Percentiles rank a stretch among this genome's conserved stretches.
These are phyloP conservation scores for Candida ipomoeae DNA, from an alignment of 805 yeast genomes.

Conservation along the genomic window DNA sequence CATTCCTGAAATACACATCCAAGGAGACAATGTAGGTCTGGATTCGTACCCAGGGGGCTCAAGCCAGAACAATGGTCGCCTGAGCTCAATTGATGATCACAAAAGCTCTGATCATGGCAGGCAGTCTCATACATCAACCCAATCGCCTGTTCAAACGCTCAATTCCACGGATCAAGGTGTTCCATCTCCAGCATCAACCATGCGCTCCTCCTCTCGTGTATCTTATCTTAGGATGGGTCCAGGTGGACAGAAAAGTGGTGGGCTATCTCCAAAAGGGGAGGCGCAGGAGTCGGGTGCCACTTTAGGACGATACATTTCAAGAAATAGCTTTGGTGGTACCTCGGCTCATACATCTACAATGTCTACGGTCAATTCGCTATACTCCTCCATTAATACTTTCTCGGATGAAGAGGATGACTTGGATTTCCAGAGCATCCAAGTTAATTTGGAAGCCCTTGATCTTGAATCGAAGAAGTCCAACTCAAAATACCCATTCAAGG, in stretches of 20 bases:
- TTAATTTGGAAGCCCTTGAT: constrained; percentile 7
- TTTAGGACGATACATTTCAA: constrained; percentile 1
- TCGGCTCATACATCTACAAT: not conserved
- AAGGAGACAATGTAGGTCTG: not conserved
- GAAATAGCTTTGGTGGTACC: not conserved
- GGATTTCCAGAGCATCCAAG: constrained; percentile 14
- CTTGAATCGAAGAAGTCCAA: constrained; percentile 3
- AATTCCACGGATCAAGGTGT: not conserved
- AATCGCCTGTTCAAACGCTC: not conserved
- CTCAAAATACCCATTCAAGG: constrained; percentile 6
- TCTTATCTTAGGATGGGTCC: not conserved
- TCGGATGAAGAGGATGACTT: constrained; percentile 9
- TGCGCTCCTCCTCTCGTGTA: not conserved
- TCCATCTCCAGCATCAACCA: not conserved
- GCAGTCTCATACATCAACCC: too few species aligned
- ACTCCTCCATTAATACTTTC: constrained; percentile 6
- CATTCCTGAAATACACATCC: not conserved
- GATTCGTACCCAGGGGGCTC: not conserved
- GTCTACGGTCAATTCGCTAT: constrained; percentile 6
- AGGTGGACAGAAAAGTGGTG: not conserved
- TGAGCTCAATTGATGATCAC: not conserved
- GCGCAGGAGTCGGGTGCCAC: not conserved
- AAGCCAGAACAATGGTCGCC: not conserved
- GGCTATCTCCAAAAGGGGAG: not conserved
- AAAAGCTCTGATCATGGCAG: not conserved